Percentiles rank a stretch among this genome's conserved stretches.
phyloP scores from a whole-genome alignment of 305 asterid species.

The Solanum hybrid region DNA sequence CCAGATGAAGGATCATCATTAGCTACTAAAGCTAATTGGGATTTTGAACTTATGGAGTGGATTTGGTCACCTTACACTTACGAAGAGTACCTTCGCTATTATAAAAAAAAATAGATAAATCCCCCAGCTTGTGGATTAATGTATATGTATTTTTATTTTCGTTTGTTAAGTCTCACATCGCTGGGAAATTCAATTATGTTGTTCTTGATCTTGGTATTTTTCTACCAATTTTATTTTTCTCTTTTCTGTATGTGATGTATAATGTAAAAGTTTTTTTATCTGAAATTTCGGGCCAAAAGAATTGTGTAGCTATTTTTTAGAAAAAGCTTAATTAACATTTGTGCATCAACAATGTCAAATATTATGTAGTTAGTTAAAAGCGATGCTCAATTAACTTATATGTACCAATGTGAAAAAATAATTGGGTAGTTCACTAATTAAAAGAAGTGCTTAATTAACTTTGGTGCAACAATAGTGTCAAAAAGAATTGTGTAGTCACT shows the following conservation, averaged over 20 bases:
- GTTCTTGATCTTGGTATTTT: not conserved
- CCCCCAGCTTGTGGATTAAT: not conserved
- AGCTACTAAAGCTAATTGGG: not conserved
- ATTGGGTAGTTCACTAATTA: not conserved
- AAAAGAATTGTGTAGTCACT: not conserved
- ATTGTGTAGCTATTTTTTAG: not conserved
- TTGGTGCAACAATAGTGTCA: not conserved
- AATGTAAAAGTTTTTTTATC: not conserved
- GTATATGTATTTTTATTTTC: not conserved
- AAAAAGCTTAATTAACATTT: not conserved
- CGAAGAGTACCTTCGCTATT: not conserved
- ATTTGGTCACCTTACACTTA: not conserved
- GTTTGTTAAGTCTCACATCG: not conserved
- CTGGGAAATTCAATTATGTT: not conserved
- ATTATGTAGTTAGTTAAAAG: not conserved
- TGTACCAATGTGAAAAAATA: not conserved
- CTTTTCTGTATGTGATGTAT: not conserved
- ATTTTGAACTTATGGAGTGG: not conserved
- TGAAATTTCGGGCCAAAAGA: not conserved
- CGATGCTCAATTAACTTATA: not conserved
- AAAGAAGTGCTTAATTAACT: not conserved
- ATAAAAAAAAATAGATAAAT: not conserved
- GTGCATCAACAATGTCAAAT: not conserved
- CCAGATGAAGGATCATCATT: not conserved
- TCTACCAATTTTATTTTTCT: not conserved